A percentile compares a stretch with the other conserved stretches of the same genome.
phyloP scores from a whole-genome alignment of 306 rosid species.

The Cucumis melo region DNA sequence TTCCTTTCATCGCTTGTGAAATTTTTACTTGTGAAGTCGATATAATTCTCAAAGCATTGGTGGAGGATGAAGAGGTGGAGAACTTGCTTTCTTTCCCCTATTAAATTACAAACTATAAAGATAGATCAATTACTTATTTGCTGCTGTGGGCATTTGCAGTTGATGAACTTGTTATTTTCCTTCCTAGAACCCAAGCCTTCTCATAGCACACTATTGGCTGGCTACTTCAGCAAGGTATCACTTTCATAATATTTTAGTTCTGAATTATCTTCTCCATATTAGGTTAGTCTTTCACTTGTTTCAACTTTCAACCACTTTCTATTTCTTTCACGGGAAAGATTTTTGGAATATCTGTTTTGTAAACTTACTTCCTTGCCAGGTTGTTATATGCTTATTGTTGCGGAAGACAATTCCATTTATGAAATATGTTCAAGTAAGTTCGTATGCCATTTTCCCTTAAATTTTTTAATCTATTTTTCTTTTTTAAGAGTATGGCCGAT shows the following conservation, averaged over 20 bases:
- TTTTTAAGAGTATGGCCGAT: background rate
- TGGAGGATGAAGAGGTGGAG: slow-evolving; percentile 89
- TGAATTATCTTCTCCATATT: background rate
- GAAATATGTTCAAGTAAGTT: slow-evolving; percentile 83
- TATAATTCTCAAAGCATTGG: slow-evolving; percentile 75
- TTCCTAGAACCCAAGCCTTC: slow-evolving; percentile 71
- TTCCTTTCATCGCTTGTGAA: slow-evolving; percentile 95
- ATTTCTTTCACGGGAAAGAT: background rate
- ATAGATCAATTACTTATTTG: slow-evolving; percentile 17
- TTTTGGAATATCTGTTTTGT: background rate
- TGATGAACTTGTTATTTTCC: slow-evolving; percentile 81
- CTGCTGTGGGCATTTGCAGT: slow-evolving; percentile 40
- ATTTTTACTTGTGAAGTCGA: slow-evolving; percentile 97
- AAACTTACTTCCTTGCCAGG: slow-evolving; percentile 40
- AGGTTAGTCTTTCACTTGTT: background rate
- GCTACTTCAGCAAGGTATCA: slow-evolving; percentile 91
- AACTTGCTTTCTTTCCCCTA: slow-evolving; percentile 4
- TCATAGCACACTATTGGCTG: slow-evolving; percentile 81
- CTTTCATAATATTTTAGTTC: background rate
- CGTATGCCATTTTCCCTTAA: background rate
- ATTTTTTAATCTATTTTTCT: background rate
- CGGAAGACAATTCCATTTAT: slow-evolving; percentile 91
- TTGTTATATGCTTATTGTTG: slow-evolving; percentile 84
- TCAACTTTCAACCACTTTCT: background rate
- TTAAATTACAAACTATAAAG: background rate